Evolutionary conservation across 2,329 filamentous ascomycete genomes (phyloP).

Genomic region (Ilyonectria sp.): DNA sequence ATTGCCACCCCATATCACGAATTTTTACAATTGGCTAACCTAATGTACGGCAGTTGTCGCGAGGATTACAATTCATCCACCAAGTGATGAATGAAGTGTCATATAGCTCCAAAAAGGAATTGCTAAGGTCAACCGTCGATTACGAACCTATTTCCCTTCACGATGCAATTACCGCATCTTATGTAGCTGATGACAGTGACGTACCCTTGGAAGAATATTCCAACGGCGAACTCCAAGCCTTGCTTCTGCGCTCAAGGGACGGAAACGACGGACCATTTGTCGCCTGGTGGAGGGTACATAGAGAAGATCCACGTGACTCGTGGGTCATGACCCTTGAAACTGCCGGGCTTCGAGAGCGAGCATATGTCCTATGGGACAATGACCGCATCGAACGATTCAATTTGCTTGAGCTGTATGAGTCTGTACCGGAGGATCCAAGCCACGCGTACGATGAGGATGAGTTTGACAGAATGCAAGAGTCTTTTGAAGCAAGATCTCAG

Average conservation of each 20-base stretch:
- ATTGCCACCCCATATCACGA: not conserved
- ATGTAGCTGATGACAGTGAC: no score
- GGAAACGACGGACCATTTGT: not conserved
- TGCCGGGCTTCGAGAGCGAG: not conserved
- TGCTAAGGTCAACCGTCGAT: not conserved
- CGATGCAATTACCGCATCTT: no score
- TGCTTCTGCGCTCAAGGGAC: not conserved
- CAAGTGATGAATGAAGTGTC: not conserved
- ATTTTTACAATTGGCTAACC: not conserved
- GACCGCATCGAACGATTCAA: not conserved
- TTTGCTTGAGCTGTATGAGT: not conserved
- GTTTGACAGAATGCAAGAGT: not conserved
- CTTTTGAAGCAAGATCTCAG: not conserved
- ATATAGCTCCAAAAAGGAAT: not conserved
- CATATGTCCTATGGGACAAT: slow-evolving; percentile 6
- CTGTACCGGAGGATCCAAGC: not conserved
- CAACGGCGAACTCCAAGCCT: not conserved
- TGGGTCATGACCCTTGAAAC: not conserved
- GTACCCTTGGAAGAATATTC: not conserved
- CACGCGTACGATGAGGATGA: not conserved
- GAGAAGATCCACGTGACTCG: no score
- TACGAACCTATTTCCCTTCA: no score
- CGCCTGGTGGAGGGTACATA: not conserved
- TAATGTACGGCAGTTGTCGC: not conserved
- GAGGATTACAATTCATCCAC: not conserved